Percentiles rank a stretch among this genome's conserved stretches.
Conservation (phyloP, 371 early-diverging fungal genomes). For the Blakeslea trispora region DNA sequence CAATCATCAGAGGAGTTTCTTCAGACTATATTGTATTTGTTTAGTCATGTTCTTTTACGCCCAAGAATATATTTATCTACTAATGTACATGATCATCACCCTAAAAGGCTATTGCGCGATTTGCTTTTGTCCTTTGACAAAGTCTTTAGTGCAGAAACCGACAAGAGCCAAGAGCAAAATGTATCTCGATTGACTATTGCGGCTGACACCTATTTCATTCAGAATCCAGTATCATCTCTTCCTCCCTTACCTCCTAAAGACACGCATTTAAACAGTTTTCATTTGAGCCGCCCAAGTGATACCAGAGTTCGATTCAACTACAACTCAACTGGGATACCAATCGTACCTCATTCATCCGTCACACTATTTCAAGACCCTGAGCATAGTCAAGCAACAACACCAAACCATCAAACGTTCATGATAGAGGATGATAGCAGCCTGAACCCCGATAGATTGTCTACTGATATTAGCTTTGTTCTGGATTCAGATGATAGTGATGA, state of each 20-base stretch:
- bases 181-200: slow-evolving; percentile 18
- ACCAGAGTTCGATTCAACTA: no score
- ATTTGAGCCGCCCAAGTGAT: no score
- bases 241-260: neutral
- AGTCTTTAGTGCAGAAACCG: slow-evolving; percentile 22
- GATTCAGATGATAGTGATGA: slow-evolving; percentile 5
- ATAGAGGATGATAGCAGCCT: neutral
- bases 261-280: neutral
- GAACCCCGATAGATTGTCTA: neutral
- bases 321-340: slow-evolving; percentile 1
- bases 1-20: neutral
- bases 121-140: slow-evolving; percentile 35
- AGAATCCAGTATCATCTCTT: neutral
- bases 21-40: slow-evolving; percentile 23
- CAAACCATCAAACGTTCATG: neutral
- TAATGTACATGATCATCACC: slow-evolving; percentile 55
- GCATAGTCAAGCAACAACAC: slow-evolving; percentile 1
- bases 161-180: slow-evolving; percentile 15
- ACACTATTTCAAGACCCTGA: slow-evolving; percentile 27
- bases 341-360: slow-evolving; percentile 8
- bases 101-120: slow-evolving; percentile 49
- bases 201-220: slow-evolving; percentile 11
- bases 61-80: slow-evolving; percentile 38
- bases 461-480: slow-evolving; percentile 6
- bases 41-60: slow-evolving; percentile 52